phyloP scores from a whole-genome alignment of 2,329 filamentous ascomycete species.

The Nemania abortiva region DNA sequence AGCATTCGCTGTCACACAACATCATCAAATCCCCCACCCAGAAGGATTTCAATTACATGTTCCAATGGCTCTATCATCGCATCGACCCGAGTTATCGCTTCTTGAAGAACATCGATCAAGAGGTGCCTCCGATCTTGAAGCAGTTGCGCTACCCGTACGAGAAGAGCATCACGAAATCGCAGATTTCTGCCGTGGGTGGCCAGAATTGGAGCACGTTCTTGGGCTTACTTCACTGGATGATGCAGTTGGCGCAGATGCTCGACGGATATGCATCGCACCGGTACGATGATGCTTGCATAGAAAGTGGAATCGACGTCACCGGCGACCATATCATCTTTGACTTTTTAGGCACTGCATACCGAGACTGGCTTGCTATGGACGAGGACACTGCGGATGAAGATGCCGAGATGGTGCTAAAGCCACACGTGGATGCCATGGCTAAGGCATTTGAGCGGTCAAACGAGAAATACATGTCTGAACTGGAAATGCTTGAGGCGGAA shows the following conservation, averaged over 20 bases:
- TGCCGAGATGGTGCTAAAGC: conserved; percentile 80
- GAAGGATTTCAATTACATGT: conserved; percentile 98
- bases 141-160: conserved; percentile 96
- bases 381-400: conserved; percentile 90
- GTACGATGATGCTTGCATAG: conserved; percentile 91
- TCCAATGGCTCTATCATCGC: conserved; percentile 96
- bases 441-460: conserved; percentile 87
- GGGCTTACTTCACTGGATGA: conserved; percentile 97
- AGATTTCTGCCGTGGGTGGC: conserved; percentile 92
- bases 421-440: conserved; percentile 90
- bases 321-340: conserved; percentile 95
- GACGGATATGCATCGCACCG: conserved; percentile 81
- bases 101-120: conserved; percentile 93
- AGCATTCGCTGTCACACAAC: conserved; percentile 90
- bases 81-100: conserved; percentile 96
- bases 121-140: conserved; percentile 91
- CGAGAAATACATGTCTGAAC: conserved; percentile 83
- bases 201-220: conserved; percentile 98
- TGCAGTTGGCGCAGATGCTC: conserved; percentile 95
- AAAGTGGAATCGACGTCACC: conserved; percentile 86
- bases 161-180: conserved; percentile 94
- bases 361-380: conserved; percentile 93
- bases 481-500: conserved; percentile 88
- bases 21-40: conserved; percentile 94
- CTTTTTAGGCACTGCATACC: conserved; percentile 89